Percentiles rank a stretch among this genome's conserved stretches.
Evolutionary conservation across 2,329 filamentous ascomycete genomes (phyloP).

Genomic region (Pseudogymnoascus sp.): DNA sequence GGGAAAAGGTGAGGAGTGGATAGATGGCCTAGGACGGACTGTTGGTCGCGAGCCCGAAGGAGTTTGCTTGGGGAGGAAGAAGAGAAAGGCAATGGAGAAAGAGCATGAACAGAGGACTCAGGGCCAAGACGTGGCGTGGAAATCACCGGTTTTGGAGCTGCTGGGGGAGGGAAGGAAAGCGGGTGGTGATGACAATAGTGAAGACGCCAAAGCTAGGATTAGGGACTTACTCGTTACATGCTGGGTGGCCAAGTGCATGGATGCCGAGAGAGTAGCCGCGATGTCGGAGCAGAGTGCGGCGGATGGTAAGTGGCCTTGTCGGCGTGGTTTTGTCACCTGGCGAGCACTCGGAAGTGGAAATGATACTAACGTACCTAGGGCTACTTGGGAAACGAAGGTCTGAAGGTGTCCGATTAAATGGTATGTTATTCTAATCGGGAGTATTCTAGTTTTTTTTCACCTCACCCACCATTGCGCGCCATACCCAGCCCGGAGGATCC

Average conservation of each 20-base stretch:
- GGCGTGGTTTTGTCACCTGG: neutral
- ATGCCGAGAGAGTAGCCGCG: neutral
- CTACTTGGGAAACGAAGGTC: neutral
- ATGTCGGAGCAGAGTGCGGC: neutral
- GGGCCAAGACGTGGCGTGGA: neutral
- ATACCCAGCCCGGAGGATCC: neutral
- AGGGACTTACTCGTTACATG: conserved; percentile 3
- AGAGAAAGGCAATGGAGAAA: conserved; percentile 7
- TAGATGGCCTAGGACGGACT: conserved; percentile 3
- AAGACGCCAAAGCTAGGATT: neutral
- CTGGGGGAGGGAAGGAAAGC: neutral
- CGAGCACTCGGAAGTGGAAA: neutral
- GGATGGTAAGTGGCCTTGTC: neutral
- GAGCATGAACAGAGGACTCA: neutral
- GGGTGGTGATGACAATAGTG: neutral
- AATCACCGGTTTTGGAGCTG: neutral
- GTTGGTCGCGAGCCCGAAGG: neutral
- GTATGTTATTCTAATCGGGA: neutral
- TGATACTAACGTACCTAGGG: neutral
- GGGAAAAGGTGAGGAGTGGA: neutral
- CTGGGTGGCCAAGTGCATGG: conserved; percentile 5
- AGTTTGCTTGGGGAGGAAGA: neutral
- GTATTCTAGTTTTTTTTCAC: neutral
- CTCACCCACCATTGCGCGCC: neutral
- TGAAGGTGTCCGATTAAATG: neutral